Conservation (phyloP, 2,329 filamentous ascomycete species). For the Chalara sp. region DNA sequence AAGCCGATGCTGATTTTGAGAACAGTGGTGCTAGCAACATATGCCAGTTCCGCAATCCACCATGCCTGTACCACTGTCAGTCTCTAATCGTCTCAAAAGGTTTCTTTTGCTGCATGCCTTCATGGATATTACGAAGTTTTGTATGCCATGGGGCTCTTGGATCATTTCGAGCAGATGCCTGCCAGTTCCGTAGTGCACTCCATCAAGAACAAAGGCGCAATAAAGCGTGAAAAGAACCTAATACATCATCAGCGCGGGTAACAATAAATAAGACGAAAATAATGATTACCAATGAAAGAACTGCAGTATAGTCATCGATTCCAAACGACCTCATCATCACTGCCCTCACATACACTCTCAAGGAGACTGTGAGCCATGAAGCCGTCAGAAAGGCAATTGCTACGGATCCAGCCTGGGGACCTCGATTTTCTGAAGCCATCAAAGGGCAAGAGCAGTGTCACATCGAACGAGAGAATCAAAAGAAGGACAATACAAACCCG, state of each 20-base stretch:
- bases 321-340: constrained; percentile 36
- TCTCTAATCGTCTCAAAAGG: not conserved
- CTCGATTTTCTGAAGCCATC: constrained; percentile 2
- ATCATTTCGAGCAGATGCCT: constrained; percentile 10
- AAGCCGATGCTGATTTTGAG: constrained; percentile 31
- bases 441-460: not conserved
- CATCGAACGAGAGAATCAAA: not conserved
- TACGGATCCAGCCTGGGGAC: constrained; percentile 12
- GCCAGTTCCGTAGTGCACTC: constrained; percentile 16
- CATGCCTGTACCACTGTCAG: constrained; percentile 1
- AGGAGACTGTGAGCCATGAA: constrained; percentile 31
- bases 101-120: constrained; percentile 9
- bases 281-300: constrained; percentile 35
- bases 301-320: constrained; percentile 41
- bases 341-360: constrained; percentile 39
- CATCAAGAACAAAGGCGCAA: constrained; percentile 12
- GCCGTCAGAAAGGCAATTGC: constrained; percentile 27
- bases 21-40: constrained; percentile 33
- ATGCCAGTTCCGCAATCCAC: constrained; percentile 28
- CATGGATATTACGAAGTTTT: constrained; percentile 6
- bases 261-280: not conserved
- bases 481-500: too few species aligned
- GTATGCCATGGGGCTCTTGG: not conserved
- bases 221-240: constrained; percentile 13
- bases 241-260: not conserved